These are phyloP conservation scores for Amphirosellinia nigrospora DNA, from an alignment of 495 filamentous ascomycete species.

Conservation along the genomic window DNA sequence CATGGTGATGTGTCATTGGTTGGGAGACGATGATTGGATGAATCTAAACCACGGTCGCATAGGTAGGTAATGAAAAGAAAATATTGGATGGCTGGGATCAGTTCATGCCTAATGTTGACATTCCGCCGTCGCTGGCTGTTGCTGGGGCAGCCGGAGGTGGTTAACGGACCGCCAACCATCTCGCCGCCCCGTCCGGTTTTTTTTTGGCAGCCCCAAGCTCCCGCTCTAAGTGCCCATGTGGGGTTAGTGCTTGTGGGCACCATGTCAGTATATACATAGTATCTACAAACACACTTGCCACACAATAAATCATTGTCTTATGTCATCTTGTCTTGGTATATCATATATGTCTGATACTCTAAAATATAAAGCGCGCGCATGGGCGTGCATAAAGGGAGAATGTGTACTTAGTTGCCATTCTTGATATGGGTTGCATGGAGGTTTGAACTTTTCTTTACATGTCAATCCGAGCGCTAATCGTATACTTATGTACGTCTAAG, in stretches of 20 bases:
- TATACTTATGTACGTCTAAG: no score
- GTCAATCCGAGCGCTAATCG: not conserved
- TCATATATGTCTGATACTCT: no score
- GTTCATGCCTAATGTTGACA: slow-evolving; percentile 33
- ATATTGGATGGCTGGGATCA: slow-evolving; percentile 23
- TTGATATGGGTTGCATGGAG: no score
- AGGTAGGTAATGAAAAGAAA: slow-evolving; percentile 28
- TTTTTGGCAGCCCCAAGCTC: not conserved
- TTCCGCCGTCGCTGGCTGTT: slow-evolving; percentile 29
- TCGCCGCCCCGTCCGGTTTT: slow-evolving; percentile 14
- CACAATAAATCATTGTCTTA: no score
- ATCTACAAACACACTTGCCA: no score
- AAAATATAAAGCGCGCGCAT: no score
- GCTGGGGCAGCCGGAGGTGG: slow-evolving; percentile 35
- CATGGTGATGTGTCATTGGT: slow-evolving; percentile 40
- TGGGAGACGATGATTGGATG: slow-evolving; percentile 33
- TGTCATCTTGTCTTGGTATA: no score
- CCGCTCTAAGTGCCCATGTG: no score
- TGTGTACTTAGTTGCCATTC: no score
- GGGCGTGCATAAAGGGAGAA: no score
- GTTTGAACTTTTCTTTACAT: not conserved
- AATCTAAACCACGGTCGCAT: slow-evolving; percentile 27
- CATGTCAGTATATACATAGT: no score
- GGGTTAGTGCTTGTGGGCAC: no score
- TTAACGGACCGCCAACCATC: slow-evolving; percentile 5